Evolutionary conservation across 2,329 filamentous ascomycete species (phyloP), one percentile per base, ranked within the genome.

Genomic region (Diaporthe nobilis): DNA sequence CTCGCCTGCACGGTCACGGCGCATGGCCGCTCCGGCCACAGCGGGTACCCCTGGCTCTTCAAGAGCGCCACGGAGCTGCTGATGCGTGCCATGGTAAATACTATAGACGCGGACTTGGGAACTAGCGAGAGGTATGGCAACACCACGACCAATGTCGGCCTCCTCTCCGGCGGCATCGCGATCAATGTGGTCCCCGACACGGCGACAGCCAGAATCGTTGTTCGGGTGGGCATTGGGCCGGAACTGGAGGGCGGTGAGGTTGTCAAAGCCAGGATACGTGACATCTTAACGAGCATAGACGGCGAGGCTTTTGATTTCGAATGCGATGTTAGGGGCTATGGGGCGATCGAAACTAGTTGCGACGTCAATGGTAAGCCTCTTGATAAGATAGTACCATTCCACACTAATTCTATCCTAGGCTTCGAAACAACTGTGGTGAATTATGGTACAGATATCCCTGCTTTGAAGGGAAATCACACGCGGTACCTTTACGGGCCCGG

Each of bases 381-480:
- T 13, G n/a, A 34, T 39, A 47, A 28, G 0, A 42, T 57, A 7
- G 3, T 5, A 37, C 28, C 9, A 28, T 28, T 37, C 20, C 25
- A 58, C 10, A 31, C 49, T 74, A 15, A 58, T 25, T 4, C 17
- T 51, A 1, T 6, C 13, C 4, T 17, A 74, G 91, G 94, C 0
- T 98, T 98, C 77, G 92, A 97, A 25, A 92, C 90, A 0, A 91
- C 94, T 71, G 93, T 94, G 0, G 94, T 96, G 60, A 98, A 98
- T 82, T 98, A 98, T 81, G 96, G 96, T 13, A 98, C 97, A 1
- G 96, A 98, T 84, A 92, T 98, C 25, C 94, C 95, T 2, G 92
- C 95, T 80, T 84, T 98, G 65, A 85, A 90, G 44, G 92, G 94
- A 12, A 87, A 92, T 67, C 91, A 95, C 78, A 92, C 88, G 15